Percentiles rank a stretch among this genome's conserved stretches.
phyloP scores from a whole-genome alignment of 139 green algal species.

The Chlamydomonas incerta region DNA sequence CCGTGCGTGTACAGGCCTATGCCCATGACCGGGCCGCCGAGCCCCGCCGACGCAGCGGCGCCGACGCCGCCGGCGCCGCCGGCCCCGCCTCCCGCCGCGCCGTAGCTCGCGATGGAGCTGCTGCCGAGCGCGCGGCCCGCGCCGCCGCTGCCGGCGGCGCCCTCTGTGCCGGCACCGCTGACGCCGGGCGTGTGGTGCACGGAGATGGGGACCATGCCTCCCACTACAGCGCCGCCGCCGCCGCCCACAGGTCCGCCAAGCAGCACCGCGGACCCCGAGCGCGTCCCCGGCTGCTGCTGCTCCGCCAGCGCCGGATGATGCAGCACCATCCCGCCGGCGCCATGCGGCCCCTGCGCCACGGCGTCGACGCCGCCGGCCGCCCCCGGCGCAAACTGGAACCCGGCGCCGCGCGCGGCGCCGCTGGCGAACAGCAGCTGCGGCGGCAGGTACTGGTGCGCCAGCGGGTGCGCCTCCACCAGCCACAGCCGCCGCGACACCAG shows the following conservation, averaged over 20 bases:
- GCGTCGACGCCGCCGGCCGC: too few relatives aligned
- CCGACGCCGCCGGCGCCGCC: neutral
- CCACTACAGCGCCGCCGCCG: too few relatives aligned
- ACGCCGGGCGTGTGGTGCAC: too few relatives aligned
- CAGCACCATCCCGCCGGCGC: too few relatives aligned
- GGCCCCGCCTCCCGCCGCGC: neutral
- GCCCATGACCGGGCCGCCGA: neutral
- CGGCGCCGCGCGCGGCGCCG: neutral
- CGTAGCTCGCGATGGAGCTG: neutral
- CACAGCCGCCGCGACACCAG: conserved; percentile 20
- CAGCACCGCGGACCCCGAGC: too few relatives aligned
- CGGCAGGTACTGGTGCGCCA: conserved; percentile 34
- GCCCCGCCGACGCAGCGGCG: neutral
- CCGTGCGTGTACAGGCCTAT: conserved; percentile 9
- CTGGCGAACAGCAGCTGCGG: conserved; percentile 23
- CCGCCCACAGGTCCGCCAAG: too few relatives aligned
- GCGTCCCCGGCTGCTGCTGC: too few relatives aligned
- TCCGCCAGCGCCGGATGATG: too few relatives aligned
- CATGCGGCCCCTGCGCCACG: neutral
- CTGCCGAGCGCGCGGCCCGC: neutral
- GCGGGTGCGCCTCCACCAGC: conserved; percentile 39
- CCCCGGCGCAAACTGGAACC: neutral
- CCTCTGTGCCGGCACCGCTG: too few relatives aligned
- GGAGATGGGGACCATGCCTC: too few relatives aligned
- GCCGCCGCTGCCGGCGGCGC: too few relatives aligned